These are phyloP conservation scores for Lagenidium giganteum DNA, from an alignment of 352 stramenopile species.

Conservation along the genomic window DNA sequence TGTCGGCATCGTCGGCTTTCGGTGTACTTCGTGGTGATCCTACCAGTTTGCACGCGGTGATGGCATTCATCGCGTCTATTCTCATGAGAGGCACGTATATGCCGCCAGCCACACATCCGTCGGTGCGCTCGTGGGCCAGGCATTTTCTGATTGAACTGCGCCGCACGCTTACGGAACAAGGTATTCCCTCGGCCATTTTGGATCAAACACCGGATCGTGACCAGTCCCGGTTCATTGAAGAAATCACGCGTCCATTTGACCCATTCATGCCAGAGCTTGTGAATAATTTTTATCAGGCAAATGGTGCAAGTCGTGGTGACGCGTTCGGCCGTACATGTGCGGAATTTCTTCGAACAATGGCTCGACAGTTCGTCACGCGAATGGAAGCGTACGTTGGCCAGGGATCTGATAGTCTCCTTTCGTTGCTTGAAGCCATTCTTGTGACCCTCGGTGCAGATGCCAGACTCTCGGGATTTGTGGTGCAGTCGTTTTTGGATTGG, in stretches of 20 bases:
- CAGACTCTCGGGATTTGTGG: constrained; percentile 6
- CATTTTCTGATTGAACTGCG: constrained; percentile 18
- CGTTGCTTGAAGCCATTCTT: constrained; percentile 13
- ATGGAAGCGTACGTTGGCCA: constrained; percentile 10
- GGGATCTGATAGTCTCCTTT: not conserved
- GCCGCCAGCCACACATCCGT: constrained; percentile 16
- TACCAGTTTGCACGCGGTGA: constrained; percentile 12
- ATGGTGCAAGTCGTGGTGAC: constrained; percentile 14
- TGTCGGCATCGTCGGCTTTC: constrained; percentile 13
- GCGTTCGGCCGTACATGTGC: constrained; percentile 14
- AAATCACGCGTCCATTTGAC: constrained; percentile 18
- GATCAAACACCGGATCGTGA: constrained; percentile 9
- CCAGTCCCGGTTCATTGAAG: constrained; percentile 12
- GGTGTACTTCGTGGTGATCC: constrained; percentile 19
- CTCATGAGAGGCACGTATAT: constrained; percentile 19
- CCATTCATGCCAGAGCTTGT: constrained; percentile 25
- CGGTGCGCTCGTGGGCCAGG: constrained; percentile 19
- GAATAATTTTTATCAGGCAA: constrained; percentile 19
- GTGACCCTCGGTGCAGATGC: constrained; percentile 7
- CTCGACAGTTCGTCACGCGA: constrained; percentile 17
- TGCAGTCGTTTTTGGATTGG: constrained; percentile 6
- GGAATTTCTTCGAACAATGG: constrained; percentile 23
- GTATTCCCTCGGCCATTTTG: constrained; percentile 12
- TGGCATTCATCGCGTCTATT: constrained; percentile 16
- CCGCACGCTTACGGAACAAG: constrained; percentile 7